Percentiles rank a stretch among this genome's conserved stretches.
Conservation (phyloP, 345 rosid species). For the Trapa bicornis region DNA sequence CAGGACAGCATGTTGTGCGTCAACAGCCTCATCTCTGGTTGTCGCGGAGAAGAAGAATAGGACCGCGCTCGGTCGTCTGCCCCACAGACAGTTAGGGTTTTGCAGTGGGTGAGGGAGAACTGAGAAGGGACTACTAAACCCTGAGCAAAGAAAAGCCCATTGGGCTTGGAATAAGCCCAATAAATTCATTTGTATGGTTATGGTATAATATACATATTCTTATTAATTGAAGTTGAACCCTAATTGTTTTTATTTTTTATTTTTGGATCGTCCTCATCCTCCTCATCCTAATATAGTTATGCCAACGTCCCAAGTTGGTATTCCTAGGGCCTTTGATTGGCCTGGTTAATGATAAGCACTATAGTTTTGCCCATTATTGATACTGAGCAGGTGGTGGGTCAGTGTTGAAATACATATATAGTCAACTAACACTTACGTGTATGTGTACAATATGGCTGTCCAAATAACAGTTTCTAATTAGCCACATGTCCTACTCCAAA, state of each 20-base stretch:
- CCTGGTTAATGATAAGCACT: background rate
- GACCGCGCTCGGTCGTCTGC: background rate
- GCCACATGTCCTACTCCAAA: too few species aligned
- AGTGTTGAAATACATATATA: background rate
- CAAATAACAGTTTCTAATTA: too few species aligned
- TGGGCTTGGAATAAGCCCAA: background rate
- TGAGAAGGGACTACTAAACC: background rate
- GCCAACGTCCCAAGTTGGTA: background rate
- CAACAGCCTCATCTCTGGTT: conserved; percentile 46
- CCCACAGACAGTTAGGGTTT: background rate
- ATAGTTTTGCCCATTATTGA: background rate
- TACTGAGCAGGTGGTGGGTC: background rate
- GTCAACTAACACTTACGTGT: too few species aligned
- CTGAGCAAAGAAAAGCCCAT: background rate
- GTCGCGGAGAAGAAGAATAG: background rate
- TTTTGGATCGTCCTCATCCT: too few species aligned
- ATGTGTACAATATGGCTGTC: too few species aligned
- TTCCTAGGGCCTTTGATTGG: background rate
- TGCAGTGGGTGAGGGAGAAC: background rate
- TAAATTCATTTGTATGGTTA: too few species aligned
- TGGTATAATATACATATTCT: too few species aligned
- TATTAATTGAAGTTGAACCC: too few species aligned
- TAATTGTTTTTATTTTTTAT: too few species aligned
- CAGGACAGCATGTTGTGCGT: conserved; percentile 89
- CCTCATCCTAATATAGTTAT: too few species aligned